Evolutionary conservation across 805 yeast species (phyloP).

Genomic region (Zygotorulaspora chibaensis): DNA sequence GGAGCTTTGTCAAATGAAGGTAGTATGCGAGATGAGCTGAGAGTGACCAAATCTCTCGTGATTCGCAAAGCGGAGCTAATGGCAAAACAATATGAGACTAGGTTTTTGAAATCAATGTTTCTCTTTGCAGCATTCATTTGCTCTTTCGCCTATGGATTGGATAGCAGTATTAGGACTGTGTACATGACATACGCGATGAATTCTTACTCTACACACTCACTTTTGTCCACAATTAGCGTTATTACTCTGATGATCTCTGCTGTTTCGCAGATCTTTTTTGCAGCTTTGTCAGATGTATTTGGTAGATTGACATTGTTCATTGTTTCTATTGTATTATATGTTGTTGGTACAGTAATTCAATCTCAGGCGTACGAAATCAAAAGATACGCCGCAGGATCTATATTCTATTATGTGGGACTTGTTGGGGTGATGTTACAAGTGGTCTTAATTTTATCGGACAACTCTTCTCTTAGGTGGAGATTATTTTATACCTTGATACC

Average conservation of each 20-base stretch:
- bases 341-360: conserved; percentile 52
- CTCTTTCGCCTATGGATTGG: conserved; percentile 55
- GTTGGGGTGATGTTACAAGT: conserved; percentile 53
- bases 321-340: conserved; percentile 45
- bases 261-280: conserved; percentile 54
- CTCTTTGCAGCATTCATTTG: conserved; percentile 43
- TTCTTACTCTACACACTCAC: conserved; percentile 47
- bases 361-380: conserved; percentile 49
- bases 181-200: conserved; percentile 48
- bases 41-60: conserved; percentile 38
- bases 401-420: conserved; percentile 45
- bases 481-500: conserved; percentile 56
- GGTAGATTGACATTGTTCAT: conserved; percentile 49
- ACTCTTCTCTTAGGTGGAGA: conserved; percentile 63
- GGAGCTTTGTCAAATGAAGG: neutral
- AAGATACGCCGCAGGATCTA: conserved; percentile 53
- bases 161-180: conserved; percentile 43
- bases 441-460: conserved; percentile 56
- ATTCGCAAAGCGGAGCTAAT: conserved; percentile 46
- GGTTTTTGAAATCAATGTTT: conserved; percentile 32
- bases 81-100: conserved; percentile 40
- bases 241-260: conserved; percentile 54
- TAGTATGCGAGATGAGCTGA: conserved; percentile 14
- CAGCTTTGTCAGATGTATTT: conserved; percentile 51
- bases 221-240: conserved; percentile 49